Evolutionary conservation across 1,284 basidiomycete species (phyloP).

Genomic region (Papiliotrema nemorosa): DNA sequence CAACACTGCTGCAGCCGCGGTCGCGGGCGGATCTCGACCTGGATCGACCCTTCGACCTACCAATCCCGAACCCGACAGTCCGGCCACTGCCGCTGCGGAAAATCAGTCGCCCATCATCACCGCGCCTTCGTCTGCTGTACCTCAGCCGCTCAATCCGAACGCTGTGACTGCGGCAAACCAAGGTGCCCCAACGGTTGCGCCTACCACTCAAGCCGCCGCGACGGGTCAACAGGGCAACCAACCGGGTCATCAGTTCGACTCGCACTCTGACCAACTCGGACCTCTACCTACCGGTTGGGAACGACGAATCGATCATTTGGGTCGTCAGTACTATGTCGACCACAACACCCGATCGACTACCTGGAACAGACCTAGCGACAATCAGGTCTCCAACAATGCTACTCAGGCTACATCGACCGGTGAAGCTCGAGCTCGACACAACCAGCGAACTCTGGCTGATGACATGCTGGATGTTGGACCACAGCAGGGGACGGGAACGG

Average conservation of each 20-base stretch:
- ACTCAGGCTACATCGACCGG: conserved; percentile 56
- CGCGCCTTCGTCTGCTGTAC: conserved; percentile 24
- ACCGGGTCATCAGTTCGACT: conserved; percentile 70
- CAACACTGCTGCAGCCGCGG: conserved; percentile 43
- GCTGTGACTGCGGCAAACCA: conserved; percentile 22
- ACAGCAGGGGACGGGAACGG: conserved; percentile 18
- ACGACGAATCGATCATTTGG: conserved; percentile 80
- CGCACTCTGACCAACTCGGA: conserved; percentile 69
- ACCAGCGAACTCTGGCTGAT: conserved; percentile 71
- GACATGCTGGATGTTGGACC: conserved; percentile 62
- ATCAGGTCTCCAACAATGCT: conserved; percentile 47
- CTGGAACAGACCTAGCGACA: conserved; percentile 68
- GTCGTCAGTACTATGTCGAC: conserved; percentile 87
- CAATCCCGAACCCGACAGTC: conserved; percentile 17
- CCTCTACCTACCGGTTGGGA: conserved; percentile 92
- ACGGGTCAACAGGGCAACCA: conserved; percentile 42
- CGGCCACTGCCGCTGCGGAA: conserved; percentile 13
- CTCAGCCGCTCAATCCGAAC: conserved; percentile 24
- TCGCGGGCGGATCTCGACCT: conserved; percentile 23
- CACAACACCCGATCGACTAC: conserved; percentile 93
- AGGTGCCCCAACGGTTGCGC: conserved; percentile 35
- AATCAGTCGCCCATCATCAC: conserved; percentile 17
- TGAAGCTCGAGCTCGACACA: conserved; percentile 70
- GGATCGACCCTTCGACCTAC: conserved; percentile 23
- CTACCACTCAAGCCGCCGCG: conserved; percentile 50